phyloP scores from a whole-genome alignment of 2,329 filamentous ascomycete species.

The Cytospora piceae region DNA sequence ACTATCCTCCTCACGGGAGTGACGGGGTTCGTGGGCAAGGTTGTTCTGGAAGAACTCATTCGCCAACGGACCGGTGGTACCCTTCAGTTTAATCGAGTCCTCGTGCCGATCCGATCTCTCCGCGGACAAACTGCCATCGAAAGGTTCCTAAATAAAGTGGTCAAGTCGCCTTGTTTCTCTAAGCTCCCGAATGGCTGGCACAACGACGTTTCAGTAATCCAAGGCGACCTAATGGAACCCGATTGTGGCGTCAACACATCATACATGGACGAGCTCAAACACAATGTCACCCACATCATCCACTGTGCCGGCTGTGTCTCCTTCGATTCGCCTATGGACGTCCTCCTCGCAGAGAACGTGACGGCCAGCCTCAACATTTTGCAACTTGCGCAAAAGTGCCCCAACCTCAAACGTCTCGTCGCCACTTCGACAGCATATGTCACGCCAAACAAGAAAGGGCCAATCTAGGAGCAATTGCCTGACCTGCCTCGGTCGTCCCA shows the following conservation, averaged over 20 bases:
- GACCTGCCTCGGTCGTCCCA: constrained; percentile 19
- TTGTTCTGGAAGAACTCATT: constrained; percentile 30
- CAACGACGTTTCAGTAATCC: constrained; percentile 17
- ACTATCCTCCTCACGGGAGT: constrained; percentile 30
- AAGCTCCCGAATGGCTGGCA: constrained; percentile 21
- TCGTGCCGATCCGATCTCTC: constrained; percentile 21
- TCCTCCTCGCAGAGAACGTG: constrained; percentile 27
- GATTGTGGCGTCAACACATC: constrained; percentile 19
- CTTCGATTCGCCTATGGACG: constrained; percentile 24
- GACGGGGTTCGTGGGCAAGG: constrained; percentile 31
- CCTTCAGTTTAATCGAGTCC: constrained; percentile 20
- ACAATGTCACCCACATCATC: constrained; percentile 28
- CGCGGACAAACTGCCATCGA: constrained; percentile 12
- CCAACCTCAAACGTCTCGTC: constrained; percentile 20
- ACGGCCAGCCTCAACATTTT: constrained; percentile 27
- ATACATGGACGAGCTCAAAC: not conserved
- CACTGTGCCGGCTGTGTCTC: constrained; percentile 29
- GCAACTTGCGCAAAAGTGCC: constrained; percentile 17
- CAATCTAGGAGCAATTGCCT: constrained; percentile 27
- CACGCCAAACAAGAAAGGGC: constrained; percentile 22
- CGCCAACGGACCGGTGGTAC: constrained; percentile 7
- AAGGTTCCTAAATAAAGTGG: constrained; percentile 17
- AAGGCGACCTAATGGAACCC: constrained; percentile 27
- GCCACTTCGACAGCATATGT: constrained; percentile 30
- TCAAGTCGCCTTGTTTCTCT: constrained; percentile 26